Conservation (phyloP, 2,329 filamentous ascomycete species). For the Metarhizium humberi region DNA sequence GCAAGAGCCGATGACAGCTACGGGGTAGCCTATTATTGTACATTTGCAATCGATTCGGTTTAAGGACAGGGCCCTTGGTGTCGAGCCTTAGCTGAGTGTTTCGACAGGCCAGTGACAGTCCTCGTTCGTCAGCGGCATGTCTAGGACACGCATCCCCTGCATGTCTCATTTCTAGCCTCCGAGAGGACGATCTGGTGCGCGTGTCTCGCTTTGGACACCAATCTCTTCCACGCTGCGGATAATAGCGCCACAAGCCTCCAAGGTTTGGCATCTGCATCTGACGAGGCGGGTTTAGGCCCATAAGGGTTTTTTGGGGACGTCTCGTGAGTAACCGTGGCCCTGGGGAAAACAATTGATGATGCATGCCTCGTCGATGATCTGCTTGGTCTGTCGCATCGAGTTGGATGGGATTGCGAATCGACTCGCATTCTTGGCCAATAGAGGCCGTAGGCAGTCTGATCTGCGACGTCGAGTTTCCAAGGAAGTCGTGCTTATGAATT, state of each 20-base stretch:
- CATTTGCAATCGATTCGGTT: neutral
- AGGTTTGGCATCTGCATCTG: neutral
- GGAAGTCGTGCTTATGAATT: neutral
- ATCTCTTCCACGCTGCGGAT: conserved; percentile 7
- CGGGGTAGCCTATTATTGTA: neutral
- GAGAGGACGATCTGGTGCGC: conserved; percentile 23
- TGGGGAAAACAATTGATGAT: neutral
- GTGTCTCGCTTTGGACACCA: conserved; percentile 12
- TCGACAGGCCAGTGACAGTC: neutral
- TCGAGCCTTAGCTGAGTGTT: neutral
- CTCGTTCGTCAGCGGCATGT: conserved; percentile 21
- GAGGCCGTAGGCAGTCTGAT: neutral
- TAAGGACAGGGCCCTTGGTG: neutral
- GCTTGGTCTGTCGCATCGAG: neutral
- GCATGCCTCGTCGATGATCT: neutral
- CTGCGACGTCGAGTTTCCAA: neutral
- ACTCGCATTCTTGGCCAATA: neutral
- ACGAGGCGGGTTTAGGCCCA: neutral
- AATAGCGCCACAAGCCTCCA: conserved; percentile 5
- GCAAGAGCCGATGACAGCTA: too few species aligned
- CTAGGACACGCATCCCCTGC: conserved; percentile 21
- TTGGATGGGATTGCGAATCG: neutral
- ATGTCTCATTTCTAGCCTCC: conserved; percentile 27
- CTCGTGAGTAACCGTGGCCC: too few species aligned
- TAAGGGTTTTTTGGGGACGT: neutral